Conservation (phyloP, 2,329 filamentous ascomycete species). For the Xylaria sp. region DNA sequence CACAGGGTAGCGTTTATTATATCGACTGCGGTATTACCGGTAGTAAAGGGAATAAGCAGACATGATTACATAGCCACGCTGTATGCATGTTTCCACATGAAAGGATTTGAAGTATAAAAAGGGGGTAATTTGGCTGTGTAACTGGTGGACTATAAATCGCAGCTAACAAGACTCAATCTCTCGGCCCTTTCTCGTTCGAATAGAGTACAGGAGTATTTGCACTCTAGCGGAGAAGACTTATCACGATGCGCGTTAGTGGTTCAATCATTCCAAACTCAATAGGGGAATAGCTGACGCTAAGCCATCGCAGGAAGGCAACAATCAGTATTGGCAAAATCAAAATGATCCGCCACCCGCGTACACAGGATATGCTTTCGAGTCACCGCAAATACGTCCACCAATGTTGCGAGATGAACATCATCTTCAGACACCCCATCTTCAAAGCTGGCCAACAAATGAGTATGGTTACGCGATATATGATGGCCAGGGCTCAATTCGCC, state of each 20-base stretch:
- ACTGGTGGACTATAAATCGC: neutral
- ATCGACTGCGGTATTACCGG: neutral
- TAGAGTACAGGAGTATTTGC: neutral
- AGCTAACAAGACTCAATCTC: neutral
- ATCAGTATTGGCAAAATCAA: neutral
- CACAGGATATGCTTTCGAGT: neutral
- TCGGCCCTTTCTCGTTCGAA: neutral
- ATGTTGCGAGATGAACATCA: neutral
- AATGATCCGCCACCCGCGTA: slow-evolving; percentile 14
- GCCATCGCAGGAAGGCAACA: neutral
- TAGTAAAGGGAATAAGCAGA: neutral
- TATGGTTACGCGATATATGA: neutral
- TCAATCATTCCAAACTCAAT: neutral
- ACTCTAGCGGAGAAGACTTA: neutral
- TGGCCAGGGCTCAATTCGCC: neutral
- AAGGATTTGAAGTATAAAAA: neutral
- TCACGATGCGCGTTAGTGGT: neutral
- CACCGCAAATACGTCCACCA: neutral
- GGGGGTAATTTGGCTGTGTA: neutral
- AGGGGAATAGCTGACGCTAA: neutral
- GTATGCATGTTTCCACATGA: neutral
- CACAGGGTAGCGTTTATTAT: neutral
- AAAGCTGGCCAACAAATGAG: neutral
- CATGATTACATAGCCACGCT: slow-evolving; percentile 10
- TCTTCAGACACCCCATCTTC: neutral